Evolutionary conservation across 129 eudicot genomes (phyloP).

Genomic region (Saussurea involucrata): DNA sequence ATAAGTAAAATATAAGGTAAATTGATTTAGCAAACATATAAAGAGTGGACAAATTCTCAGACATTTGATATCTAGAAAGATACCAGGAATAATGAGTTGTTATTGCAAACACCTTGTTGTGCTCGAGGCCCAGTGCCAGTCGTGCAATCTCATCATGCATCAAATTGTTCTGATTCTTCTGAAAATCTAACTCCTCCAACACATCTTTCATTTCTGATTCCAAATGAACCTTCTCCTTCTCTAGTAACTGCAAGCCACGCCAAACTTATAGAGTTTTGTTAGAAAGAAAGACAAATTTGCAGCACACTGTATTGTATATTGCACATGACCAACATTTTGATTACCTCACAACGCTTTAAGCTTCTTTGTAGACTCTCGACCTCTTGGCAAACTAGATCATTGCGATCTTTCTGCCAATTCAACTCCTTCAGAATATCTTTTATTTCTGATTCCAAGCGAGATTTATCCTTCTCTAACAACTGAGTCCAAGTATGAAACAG

Average conservation of each 20-base stretch:
- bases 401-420: slow-evolving; percentile 57
- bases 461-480: slow-evolving; percentile 75
- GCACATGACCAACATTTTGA: background rate
- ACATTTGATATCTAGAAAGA: background rate
- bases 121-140: slow-evolving; percentile 46
- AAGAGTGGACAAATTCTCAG: background rate
- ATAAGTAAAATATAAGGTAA: background rate
- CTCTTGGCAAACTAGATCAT: slow-evolving; percentile 50
- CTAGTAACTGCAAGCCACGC: slow-evolving; percentile 49
- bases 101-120: slow-evolving; percentile 46
- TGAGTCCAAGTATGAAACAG: slow-evolving; percentile 28
- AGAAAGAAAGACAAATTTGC: slow-evolving; percentile 9
- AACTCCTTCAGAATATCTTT: slow-evolving; percentile 47
- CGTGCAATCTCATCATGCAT: slow-evolving; percentile 61
- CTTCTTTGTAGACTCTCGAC: slow-evolving; percentile 52
- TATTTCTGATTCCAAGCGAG: slow-evolving; percentile 49
- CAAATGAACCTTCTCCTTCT: slow-evolving; percentile 64
- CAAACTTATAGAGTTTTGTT: slow-evolving; percentile 5
- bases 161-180: slow-evolving; percentile 52
- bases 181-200: slow-evolving; percentile 44
- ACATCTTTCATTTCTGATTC: slow-evolving; percentile 51
- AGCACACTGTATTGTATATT: background rate
- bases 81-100: background rate
- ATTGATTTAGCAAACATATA: background rate
- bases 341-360: slow-evolving; percentile 64